A percentile compares a stretch with the other conserved stretches of the same genome.
Evolutionary conservation across 108 stramenopile genomes (phyloP).

Genomic region (Skeletonema marinoi): DNA sequence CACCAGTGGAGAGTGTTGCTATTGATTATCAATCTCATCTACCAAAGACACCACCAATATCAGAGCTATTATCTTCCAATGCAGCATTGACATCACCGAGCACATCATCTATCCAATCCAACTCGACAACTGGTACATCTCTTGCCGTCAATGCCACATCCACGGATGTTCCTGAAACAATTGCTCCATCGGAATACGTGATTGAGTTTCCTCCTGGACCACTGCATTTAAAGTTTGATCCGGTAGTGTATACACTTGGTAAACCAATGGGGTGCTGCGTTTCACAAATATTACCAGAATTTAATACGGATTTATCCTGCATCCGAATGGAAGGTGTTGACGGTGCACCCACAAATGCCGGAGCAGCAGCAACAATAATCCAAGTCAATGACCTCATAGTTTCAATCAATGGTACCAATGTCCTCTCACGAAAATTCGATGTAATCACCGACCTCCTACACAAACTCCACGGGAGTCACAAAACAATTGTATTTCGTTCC

Average conservation of each 20-base stretch:
- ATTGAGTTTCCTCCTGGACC: conserved; percentile 38
- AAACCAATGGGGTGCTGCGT: conserved; percentile 34
- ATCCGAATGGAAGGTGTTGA: background rate
- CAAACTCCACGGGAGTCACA: conserved; percentile 7
- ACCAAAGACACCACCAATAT: background rate
- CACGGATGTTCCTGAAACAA: conserved; percentile 2
- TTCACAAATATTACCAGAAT: conserved; percentile 23
- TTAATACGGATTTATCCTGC: conserved; percentile 6
- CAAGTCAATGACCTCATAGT: conserved; percentile 45
- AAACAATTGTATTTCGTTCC: conserved; percentile 30
- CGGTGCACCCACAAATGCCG: background rate
- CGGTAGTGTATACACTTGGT: conserved; percentile 15
- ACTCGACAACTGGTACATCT: background rate
- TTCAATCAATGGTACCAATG: conserved; percentile 35
- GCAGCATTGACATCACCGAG: background rate
- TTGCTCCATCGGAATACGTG: conserved; percentile 39
- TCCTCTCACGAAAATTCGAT: conserved; percentile 30
- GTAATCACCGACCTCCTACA: conserved; percentile 23
- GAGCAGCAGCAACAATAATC: conserved; percentile 12
- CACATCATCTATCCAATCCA: background rate
- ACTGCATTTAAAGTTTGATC: conserved; percentile 39
- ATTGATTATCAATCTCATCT: background rate
- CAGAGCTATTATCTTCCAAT: background rate
- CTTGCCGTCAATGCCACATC: background rate
- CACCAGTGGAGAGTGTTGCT: background rate